Evolutionary conservation across 176 grass and related monocot genomes (phyloP).

Genomic region (Dendrocalamus sinicus): DNA sequence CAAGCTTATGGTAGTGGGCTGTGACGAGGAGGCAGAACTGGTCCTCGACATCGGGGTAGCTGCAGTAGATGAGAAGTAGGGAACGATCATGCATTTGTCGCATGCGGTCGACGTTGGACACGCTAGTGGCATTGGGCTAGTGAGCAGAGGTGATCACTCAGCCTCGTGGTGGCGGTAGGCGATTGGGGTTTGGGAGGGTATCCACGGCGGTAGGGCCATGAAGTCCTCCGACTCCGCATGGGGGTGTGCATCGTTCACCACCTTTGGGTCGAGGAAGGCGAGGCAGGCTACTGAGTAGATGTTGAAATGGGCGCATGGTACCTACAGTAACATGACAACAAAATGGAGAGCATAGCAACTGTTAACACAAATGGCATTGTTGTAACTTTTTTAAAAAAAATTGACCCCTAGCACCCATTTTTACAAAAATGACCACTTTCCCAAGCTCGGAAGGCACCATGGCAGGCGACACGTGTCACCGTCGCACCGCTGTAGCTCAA

Average conservation of each 20-base stretch:
- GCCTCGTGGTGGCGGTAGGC: slow-evolving; percentile 37
- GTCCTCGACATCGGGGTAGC: slow-evolving; percentile 43
- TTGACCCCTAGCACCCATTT: too few species aligned
- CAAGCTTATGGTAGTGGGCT: slow-evolving; percentile 32
- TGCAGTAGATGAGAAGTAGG: not conserved
- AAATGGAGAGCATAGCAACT: too few species aligned
- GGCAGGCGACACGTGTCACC: too few species aligned
- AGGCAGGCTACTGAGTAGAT: not conserved
- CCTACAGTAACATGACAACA: not conserved
- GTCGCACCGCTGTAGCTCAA: too few species aligned
- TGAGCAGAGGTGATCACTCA: not conserved
- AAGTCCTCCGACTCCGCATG: not conserved
- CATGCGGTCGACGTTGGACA: not conserved
- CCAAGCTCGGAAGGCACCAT: too few species aligned
- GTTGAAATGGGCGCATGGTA: not conserved
- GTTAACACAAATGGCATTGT: too few species aligned
- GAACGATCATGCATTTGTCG: not conserved
- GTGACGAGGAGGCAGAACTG: slow-evolving; percentile 1
- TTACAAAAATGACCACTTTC: too few species aligned
- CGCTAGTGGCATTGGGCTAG: slow-evolving; percentile 22
- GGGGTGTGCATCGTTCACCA: not conserved
- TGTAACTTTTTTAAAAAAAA: too few species aligned
- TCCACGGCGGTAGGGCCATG: slow-evolving; percentile 38
- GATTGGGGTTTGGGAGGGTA: slow-evolving; percentile 33
- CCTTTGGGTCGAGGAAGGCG: not conserved